Evolutionary conservation across 2,329 filamentous ascomycete genomes (phyloP), one percentile per base, ranked within the genome.

Genomic region (Xylariaceae sp.): DNA sequence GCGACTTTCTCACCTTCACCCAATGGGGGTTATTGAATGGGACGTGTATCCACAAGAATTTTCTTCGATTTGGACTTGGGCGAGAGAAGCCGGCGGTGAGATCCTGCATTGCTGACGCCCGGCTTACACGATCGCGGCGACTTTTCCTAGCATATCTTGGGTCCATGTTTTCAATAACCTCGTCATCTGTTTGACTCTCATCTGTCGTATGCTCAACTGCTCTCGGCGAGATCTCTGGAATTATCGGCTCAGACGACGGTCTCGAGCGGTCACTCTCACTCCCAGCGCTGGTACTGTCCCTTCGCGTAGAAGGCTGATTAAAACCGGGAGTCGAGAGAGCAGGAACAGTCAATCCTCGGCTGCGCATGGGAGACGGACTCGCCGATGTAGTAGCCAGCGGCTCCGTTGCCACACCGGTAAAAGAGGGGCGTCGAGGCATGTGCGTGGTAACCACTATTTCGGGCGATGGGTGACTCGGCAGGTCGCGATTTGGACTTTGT

Each of bases 21-120:
- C 79, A 82, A 0, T 74, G 71, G 0, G 79, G 77, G 45, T 82
- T 81, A 9, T 77, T 82, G 27, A 75, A 81, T 0, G 78, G 76
- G 15, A 80, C 55, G 62, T 82, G 79, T 42, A 82, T 72, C 79
- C 80, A 82, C 57, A 77, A 73, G 55, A 81, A 81, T 59, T 75
- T 80, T 19, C 75, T 71, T 48, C 60, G 61, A 2, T 57, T 52
- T 2, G 68, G 65, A 42, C 70, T 62, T 0, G 71, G 71, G 22
- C 71, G 59, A 4, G 69, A 71, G 54, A 74, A 73, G 0, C 71
- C 71, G 1, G 70, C 70, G 0, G 65, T 61, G 35, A 66, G 50
- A 30, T 71, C 66, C 12, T 65, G 60, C 3, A 66, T 44, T 6
- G 58, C 57, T 1, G 53, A 51, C 14, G 53, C 45, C 38, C 32